Base-by-base conservation (phyloP, 1,139 yeast genomes). In the Saccharomyces pastorianus region DNA sequence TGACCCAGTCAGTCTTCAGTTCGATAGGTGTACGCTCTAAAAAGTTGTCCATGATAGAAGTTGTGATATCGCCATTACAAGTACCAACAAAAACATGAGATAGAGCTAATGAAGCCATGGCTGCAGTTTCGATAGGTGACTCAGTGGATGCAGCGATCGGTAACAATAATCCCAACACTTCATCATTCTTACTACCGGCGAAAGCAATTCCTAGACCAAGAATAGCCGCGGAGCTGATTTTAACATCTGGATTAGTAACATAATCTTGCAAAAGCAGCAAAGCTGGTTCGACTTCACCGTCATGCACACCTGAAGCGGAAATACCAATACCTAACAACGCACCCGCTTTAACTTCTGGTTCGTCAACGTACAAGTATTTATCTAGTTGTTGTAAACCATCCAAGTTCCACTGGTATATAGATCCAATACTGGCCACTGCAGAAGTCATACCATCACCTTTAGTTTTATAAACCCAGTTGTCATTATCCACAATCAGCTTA, bases 11-110 rank as follows among this genome's bases (percentile, higher is more conserved):
- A 63, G 88, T 84, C 54, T 88, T 81, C 64, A 93, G 78, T 67
- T 89, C 96, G 31, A 78, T 71, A 51, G 82, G 80, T 58, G 86
- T 88, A 64, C 97, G 83, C 69, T 95, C 99, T 64, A 93, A 78
- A 60, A 93, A 77, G 3, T 96, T 87, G 73, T 90, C 96, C 66
- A 95, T 77, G 59, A 95, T 89, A 9, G 96, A 82, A 23, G 96
- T 85, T 1, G 97, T 88, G 63, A 91, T 84, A 63, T 91, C 97
- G 58, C 97, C 97, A 69, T 93, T 86, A 66, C 96, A 90, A 8
- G 97, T 87, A 54, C 99, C 99, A 49, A 93, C 98, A 70, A 88
- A 93, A 1, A 90, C 87, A 67, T 91, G 96, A 52, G 99, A 96
- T 62, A 95, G 78, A 2, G 98, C 88, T 60, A 95, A 79, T 1